A percentile compares a stretch with the other conserved stretches of the same genome.
Evolutionary conservation across 495 filamentous ascomycete genomes (phyloP).

Genomic region (Evernia prunastri): DNA sequence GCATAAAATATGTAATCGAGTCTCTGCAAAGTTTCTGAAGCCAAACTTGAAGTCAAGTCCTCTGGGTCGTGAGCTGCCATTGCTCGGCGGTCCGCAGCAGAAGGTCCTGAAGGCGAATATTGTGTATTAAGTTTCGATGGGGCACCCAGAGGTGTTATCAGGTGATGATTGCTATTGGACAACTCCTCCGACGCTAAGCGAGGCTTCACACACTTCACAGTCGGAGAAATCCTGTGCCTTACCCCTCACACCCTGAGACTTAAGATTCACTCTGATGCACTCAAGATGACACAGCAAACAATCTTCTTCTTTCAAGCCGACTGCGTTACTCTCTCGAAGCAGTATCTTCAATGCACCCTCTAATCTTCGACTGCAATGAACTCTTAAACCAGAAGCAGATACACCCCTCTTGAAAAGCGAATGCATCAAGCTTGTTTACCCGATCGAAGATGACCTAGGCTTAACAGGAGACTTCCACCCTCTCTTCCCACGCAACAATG

Average conservation of each 20-base stretch:
- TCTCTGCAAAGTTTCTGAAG: too few relatives aligned
- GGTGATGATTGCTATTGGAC: background rate
- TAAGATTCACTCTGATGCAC: background rate
- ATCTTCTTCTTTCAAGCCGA: background rate
- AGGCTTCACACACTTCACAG: background rate
- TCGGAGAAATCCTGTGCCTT: too few relatives aligned
- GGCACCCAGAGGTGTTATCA: background rate
- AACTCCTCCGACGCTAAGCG: background rate
- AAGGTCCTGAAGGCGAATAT: background rate
- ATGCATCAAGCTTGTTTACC: slow-evolving; percentile 5
- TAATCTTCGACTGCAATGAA: background rate
- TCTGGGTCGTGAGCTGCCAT: background rate
- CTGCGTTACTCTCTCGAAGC: background rate
- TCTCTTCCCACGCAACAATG: slow-evolving; percentile 1
- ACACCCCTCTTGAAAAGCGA: slow-evolving; percentile 2
- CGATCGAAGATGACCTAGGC: background rate
- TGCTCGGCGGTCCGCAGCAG: background rate
- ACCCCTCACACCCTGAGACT: background rate
- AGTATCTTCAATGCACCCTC: background rate
- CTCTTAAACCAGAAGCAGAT: background rate
- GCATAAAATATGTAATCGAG: too few relatives aligned
- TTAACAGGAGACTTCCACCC: background rate
- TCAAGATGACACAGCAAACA: background rate
- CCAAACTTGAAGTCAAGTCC: too few relatives aligned
- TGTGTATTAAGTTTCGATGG: background rate